Conservation (phyloP, 371 early-diverging fungal genomes). For the Capniomyces stellatus region DNA sequence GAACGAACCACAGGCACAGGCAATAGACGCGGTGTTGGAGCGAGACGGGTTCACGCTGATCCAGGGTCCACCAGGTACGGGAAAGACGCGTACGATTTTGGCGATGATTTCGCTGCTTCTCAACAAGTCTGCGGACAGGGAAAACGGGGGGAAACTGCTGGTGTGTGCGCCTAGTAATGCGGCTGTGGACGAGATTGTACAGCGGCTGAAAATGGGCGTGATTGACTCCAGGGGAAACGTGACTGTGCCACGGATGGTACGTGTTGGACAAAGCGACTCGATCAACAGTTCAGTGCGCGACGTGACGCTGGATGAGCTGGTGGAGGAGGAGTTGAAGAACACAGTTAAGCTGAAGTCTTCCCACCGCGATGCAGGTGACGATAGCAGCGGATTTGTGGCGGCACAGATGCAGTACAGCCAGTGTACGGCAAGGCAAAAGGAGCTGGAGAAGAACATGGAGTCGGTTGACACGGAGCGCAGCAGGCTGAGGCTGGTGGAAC, state of each 20-base stretch:
- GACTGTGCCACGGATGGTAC: slow-evolving; percentile 54
- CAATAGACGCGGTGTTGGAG: slow-evolving; percentile 51
- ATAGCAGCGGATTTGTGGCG: slow-evolving; percentile 5
- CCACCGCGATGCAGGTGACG: background rate
- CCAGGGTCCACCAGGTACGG: slow-evolving; percentile 85
- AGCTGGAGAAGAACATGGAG: slow-evolving; percentile 19
- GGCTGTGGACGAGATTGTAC: slow-evolving; percentile 91
- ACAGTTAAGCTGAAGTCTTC: background rate
- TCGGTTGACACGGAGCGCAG: slow-evolving; percentile 27
- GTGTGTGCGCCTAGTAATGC: slow-evolving; percentile 96
- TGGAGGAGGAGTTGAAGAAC: slow-evolving; percentile 13
- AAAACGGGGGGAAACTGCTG: slow-evolving; percentile 34
- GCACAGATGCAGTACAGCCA: slow-evolving; percentile 11
- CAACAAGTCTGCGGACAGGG: background rate
- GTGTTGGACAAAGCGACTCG: slow-evolving; percentile 59
- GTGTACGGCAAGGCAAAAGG: slow-evolving; percentile 10
- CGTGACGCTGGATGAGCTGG: slow-evolving; percentile 40
- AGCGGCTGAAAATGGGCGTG: slow-evolving; percentile 54
- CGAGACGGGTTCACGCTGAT: slow-evolving; percentile 70
- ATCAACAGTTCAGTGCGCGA: slow-evolving; percentile 53
- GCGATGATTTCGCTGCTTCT: slow-evolving; percentile 58
- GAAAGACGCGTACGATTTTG: slow-evolving; percentile 84
- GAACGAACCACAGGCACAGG: slow-evolving; percentile 79
- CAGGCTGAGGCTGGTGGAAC: background rate
- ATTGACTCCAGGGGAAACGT: slow-evolving; percentile 28